Base-by-base conservation (phyloP, 2,329 filamentous ascomycete genomes). In the Capronia americana region DNA sequence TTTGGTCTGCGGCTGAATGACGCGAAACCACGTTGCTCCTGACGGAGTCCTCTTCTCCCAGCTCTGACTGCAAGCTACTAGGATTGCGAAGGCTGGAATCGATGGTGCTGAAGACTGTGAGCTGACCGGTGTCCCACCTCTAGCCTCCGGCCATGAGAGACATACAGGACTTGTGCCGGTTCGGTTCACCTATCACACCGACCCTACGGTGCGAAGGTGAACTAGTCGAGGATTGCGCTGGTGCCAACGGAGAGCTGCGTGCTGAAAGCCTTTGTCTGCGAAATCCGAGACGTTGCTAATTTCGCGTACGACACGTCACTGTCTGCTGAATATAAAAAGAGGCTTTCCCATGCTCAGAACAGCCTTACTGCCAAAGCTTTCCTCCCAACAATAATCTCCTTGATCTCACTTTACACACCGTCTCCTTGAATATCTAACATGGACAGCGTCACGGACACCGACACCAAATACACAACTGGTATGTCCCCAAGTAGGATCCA, bases 381-480 rank as follows among this genome's bases (percentile, higher is more conserved):
- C 20, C 11, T 53, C 10, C 48, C 8, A 20, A 6, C 23, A n/a
- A 5, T 26, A 23, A 53, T 24, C 48, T 53, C 26, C 23, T 26
- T 53, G 14, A 24, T 17, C 6, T 14, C 23, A 26, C 48, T 14
- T 12, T 23, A 53, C 26, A 12, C 4, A 53, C 26, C 1, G 20
- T 12, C 20, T 53, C 10, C 4, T 26, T 28, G 11, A 26, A 7
- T 14, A 24, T 53, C 14, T 23, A 53, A 14, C 11, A 53, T 53
- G 48, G 48, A 10, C 23, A 53, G 48, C 48, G 4, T 53, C 20
- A 17, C 48, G 14, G 23, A 53, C 12, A 26, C 48, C 10, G 48
- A 53, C 23, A 53, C 48, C 48, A 24, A 28, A 24, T 53, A 53
- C 48, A 53, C 48, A 12, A 53, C 48, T 14, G 48, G 48, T 53